Base-by-base conservation (phyloP, 2,329 filamentous ascomycete species). In the Seiridium unicorne region DNA sequence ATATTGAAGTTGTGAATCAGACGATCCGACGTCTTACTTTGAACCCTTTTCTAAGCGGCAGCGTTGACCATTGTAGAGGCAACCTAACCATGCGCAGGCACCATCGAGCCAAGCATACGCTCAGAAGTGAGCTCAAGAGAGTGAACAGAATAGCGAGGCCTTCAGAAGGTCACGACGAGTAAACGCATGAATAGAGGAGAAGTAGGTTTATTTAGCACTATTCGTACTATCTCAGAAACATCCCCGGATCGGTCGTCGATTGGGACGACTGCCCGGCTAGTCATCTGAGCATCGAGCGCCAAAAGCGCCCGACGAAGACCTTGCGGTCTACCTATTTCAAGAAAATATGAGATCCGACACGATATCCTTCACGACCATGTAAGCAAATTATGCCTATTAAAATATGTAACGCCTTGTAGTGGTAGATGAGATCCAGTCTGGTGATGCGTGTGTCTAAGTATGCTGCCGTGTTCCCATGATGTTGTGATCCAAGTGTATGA, bases 161-260 rank as follows among this genome's bases (percentile, higher is more conserved):
- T 26, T 26, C 18, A 26, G 2, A 26, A 26, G 18, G 18, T 26
- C 18, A 26, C 18, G 38, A 42, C 13, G 38, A 42, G 13, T 13
- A 42, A 42, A 10, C 13, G n/a, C 9, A 35, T 18, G 11, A 35
- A 40, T 1, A 36, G 5, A 31, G 51, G 31, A 26, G 26, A 11
- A 35, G 31, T 9, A 57, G 55, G 42, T 57, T 26, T 57, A 36
- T 57, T 26, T 57, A 57, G 55, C 55, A 48, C 32, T 57, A 46
- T 34, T 4, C 46, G 47, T 57, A 42, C 55, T 57, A 57, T 57
- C 55, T 26, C 42, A 36, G 44, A 18, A 31, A 44, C 18, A 26
- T 26, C 18, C 18, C 18, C 18, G 18, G 18, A 26, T 26, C 18
- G 18, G 18, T 26, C 18, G 18, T 26, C 18, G 18, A 26, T 26